These are phyloP conservation scores for Oemleria cerasiformis DNA, from an alignment of 306 rosid species.

Conservation along the genomic window DNA sequence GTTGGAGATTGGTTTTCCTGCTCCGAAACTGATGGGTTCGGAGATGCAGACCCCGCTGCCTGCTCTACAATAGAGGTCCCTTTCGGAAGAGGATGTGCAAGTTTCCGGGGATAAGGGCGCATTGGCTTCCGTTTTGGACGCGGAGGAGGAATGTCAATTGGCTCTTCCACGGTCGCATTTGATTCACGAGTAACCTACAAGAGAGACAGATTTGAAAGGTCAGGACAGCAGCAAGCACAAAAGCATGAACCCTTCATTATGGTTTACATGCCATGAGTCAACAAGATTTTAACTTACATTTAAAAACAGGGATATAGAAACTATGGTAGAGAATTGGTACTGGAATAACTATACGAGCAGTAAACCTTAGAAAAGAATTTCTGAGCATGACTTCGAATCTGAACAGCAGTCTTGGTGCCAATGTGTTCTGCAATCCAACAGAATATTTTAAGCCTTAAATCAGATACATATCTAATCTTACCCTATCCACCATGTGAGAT, in stretches of 20 bases:
- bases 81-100: conserved; percentile 31
- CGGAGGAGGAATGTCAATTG: conserved; percentile 85
- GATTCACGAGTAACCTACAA: conserved; percentile 52
- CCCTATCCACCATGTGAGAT: background rate
- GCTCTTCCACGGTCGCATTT: conserved; percentile 31
- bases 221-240: conserved; percentile 17
- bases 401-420: conserved; percentile 91
- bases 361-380: conserved; percentile 88
- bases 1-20: conserved; percentile 67
- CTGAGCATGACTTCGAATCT: conserved; percentile 97
- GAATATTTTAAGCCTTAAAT: conserved; percentile 17
- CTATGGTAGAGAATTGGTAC: conserved; percentile 31
- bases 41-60: conserved; percentile 44
- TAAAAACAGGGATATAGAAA: conserved; percentile 22
- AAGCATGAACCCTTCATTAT: conserved; percentile 20
- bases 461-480: background rate
- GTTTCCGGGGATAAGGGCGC: conserved; percentile 89
- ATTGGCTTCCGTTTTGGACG: conserved; percentile 79
- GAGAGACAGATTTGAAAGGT: conserved; percentile 18
- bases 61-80: conserved; percentile 34
- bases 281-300: conserved; percentile 18
- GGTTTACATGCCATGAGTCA: conserved; percentile 27
- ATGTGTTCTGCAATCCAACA: conserved; percentile 59
- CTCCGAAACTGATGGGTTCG: conserved; percentile 44
- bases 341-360: conserved; percentile 36